phyloP scores from a whole-genome alignment of 1,284 basidiomycete species.

The Moesziomyces sp. region DNA sequence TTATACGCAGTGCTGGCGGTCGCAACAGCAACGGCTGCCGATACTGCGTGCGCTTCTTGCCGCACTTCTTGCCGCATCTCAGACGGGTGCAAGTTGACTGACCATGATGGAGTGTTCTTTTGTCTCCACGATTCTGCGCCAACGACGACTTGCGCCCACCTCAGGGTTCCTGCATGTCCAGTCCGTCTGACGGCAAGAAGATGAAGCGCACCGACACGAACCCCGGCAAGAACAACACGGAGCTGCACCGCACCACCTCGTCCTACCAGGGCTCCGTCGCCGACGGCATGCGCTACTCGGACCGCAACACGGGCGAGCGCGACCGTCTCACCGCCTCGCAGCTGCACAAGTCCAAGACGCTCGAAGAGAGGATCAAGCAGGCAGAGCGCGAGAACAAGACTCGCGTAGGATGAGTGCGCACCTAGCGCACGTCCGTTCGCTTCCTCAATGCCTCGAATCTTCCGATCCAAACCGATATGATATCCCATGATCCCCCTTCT shows the following conservation, averaged over 20 bases:
- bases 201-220: constrained; percentile 67
- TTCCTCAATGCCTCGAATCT: no score
- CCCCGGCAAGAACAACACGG: constrained; percentile 60
- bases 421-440: no score
- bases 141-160: no score
- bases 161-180: constrained; percentile 59
- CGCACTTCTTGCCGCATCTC: no score
- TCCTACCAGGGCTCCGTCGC: constrained; percentile 67
- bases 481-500: no score
- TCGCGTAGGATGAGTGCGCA: background rate
- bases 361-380: constrained; percentile 65
- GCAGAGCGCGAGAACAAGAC: constrained; percentile 62
- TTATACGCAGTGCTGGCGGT: no score
- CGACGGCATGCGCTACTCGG: constrained; percentile 66
- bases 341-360: constrained; percentile 66
- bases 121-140: background rate
- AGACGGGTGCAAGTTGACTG: constrained; percentile 3
- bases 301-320: constrained; percentile 52
- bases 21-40: no score
- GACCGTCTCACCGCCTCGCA: constrained; percentile 64
- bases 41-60: no score
- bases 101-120: background rate
- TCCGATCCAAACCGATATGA: no score
- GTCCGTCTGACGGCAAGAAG: constrained; percentile 61
- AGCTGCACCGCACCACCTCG: constrained; percentile 66